Percentiles rank a stretch among this genome's conserved stretches.
phyloP scores from a whole-genome alignment of 176 grass and related monocot species.

The Oryza longistaminata region DNA sequence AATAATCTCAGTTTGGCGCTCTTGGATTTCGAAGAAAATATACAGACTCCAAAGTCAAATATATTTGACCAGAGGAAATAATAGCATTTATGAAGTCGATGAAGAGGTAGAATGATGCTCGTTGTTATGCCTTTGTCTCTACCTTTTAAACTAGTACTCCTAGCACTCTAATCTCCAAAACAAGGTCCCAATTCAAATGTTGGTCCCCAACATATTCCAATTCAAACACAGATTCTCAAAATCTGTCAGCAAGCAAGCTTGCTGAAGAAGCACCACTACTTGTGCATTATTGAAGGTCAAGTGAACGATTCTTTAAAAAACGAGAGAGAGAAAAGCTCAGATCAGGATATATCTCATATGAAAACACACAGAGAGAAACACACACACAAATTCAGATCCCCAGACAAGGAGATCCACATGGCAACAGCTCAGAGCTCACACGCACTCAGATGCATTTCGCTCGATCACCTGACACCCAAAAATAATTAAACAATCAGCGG shows the following conservation, averaged over 20 bases:
- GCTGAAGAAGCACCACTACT: constrained; percentile 22
- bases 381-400: constrained; percentile 4
- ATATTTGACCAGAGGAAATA: not conserved
- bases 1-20: not conserved
- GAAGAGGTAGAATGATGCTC: no score
- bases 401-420: constrained; percentile 27
- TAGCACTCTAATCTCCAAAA: not conserved
- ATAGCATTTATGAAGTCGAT: not conserved
- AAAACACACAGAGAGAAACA: not conserved
- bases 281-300: constrained; percentile 1
- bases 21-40: not conserved
- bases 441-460: not conserved
- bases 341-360: constrained; percentile 31
- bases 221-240: not conserved
- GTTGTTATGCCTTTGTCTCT: not conserved
- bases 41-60: not conserved
- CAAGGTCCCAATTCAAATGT: not conserved
- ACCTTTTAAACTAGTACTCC: not conserved
- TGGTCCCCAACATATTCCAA: not conserved
- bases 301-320: not conserved
- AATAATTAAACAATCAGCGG: constrained; percentile 29
- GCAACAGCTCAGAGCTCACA: constrained; percentile 48
- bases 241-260: not conserved
- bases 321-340: not conserved
- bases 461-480: constrained; percentile 21